Conservation (phyloP, 208 protist species). For the Leishmania braziliensis region DNA sequence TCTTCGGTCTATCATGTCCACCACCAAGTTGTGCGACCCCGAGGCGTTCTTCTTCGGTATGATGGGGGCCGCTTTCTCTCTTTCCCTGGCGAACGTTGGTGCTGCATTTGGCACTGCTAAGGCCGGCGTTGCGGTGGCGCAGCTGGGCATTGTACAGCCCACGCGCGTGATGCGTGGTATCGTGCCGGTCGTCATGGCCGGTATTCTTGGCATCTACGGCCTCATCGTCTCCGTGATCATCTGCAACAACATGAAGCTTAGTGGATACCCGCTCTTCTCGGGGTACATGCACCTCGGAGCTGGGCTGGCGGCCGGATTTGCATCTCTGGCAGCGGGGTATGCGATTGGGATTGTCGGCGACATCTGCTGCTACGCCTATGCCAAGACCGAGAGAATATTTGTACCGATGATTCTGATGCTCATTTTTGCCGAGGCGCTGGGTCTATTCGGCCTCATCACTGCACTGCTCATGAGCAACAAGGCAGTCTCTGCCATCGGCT, state of each 20-base stretch:
- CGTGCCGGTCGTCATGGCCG: slow-evolving; percentile 93
- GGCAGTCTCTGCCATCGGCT: slow-evolving; percentile 50
- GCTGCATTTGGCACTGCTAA: slow-evolving; percentile 99
- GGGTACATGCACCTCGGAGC: slow-evolving; percentile 97
- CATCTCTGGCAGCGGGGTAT: slow-evolving; percentile 96
- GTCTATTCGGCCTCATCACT: slow-evolving; percentile 98
- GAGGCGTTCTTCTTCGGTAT: slow-evolving; percentile 94
- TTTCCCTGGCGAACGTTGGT: slow-evolving; percentile 94
- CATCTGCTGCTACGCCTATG: slow-evolving; percentile 92
- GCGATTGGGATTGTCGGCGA: slow-evolving; percentile 99
- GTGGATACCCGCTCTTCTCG: slow-evolving; percentile 68
- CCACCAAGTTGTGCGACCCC: slow-evolving; percentile 46
- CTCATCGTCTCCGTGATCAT: slow-evolving; percentile 90
- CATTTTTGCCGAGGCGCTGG: slow-evolving; percentile 99
- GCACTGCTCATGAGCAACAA: slow-evolving; percentile 93
- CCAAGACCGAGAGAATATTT: slow-evolving; percentile 97
- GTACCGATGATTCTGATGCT: slow-evolving; percentile 99
- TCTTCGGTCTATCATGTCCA: slow-evolving; percentile 1
- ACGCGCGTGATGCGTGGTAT: slow-evolving; percentile 94
- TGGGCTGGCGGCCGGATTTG: slow-evolving; percentile 95
- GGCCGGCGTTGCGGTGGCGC: slow-evolving; percentile 95
- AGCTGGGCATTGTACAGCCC: slow-evolving; percentile 96
- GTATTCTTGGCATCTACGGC: slow-evolving; percentile 93
- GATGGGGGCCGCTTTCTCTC: slow-evolving; percentile 91
- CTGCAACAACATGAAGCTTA: slow-evolving; percentile 84